Evolutionary conservation across 1,139 yeast species (phyloP).

Genomic region (Yamadazyma siamensis): DNA sequence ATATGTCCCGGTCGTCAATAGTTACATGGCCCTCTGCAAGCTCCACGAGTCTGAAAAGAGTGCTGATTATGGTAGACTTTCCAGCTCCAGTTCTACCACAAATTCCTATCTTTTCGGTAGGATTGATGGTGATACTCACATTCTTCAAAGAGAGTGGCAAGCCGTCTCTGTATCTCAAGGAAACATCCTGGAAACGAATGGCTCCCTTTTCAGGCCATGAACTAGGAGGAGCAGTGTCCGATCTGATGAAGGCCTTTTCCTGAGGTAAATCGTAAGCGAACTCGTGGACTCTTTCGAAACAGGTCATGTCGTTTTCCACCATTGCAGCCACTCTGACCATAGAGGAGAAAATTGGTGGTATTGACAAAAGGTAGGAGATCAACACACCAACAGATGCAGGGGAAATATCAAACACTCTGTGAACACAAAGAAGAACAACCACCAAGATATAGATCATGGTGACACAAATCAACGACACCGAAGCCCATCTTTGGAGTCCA

Average conservation of each 20-base stretch:
- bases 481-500: slow-evolving; percentile 79
- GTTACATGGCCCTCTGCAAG: slow-evolving; percentile 47
- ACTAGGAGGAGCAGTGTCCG: slow-evolving; percentile 53
- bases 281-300: slow-evolving; percentile 75
- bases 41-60: slow-evolving; percentile 61
- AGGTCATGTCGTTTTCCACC: slow-evolving; percentile 78
- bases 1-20: slow-evolving; percentile 61
- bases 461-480: slow-evolving; percentile 55
- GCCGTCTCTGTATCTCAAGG: slow-evolving; percentile 70
- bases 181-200: slow-evolving; percentile 54
- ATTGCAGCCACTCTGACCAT: slow-evolving; percentile 57
- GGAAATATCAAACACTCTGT: slow-evolving; percentile 56
- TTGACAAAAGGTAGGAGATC: slow-evolving; percentile 53
- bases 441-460: slow-evolving; percentile 47
- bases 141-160: slow-evolving; percentile 70
- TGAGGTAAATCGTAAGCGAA: slow-evolving; percentile 53
- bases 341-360: slow-evolving; percentile 47
- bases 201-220: slow-evolving; percentile 44
- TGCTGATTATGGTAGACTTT: slow-evolving; percentile 65
- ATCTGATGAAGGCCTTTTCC: slow-evolving; percentile 41
- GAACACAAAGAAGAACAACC: slow-evolving; percentile 58
- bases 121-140: slow-evolving; percentile 41
- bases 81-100: slow-evolving; percentile 86
- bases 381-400: slow-evolving; percentile 73
- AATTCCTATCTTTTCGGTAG: slow-evolving; percentile 65